Percentiles rank a stretch among this genome's conserved stretches.
Conservation (phyloP, 2,329 filamentous ascomycete genomes). For the Diplodia sapinea region DNA sequence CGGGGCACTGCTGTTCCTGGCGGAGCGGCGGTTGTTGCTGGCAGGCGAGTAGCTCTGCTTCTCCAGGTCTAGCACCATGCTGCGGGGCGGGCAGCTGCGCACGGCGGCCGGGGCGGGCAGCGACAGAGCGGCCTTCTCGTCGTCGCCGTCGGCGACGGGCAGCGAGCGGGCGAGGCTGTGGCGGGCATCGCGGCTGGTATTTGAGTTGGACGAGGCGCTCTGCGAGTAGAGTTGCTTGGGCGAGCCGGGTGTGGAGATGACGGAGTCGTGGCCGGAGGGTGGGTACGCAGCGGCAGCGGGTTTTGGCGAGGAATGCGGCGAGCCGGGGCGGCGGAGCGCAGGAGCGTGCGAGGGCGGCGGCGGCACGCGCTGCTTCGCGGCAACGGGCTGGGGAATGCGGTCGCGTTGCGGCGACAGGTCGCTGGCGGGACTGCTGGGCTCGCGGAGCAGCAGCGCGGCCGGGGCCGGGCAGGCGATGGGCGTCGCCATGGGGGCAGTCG, state of each 20-base stretch:
- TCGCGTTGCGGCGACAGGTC: slow-evolving; percentile 21
- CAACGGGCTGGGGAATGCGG: slow-evolving; percentile 27
- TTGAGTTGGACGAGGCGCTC: slow-evolving; percentile 41
- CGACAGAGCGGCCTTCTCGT: slow-evolving; percentile 32
- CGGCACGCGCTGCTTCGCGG: slow-evolving; percentile 32
- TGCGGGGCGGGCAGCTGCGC: slow-evolving; percentile 4
- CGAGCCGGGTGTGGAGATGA: slow-evolving; percentile 46
- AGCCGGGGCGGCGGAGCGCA: slow-evolving; percentile 32
- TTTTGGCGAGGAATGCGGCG: slow-evolving; percentile 29
- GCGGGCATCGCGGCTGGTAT: slow-evolving; percentile 38
- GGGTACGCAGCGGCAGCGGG: slow-evolving; percentile 19
- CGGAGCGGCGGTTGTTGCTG: slow-evolving; percentile 35
- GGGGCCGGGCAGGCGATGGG: slow-evolving; percentile 36
- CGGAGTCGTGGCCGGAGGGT: slow-evolving; percentile 42
- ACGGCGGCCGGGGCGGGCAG: slow-evolving; percentile 28
- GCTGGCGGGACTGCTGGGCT: slow-evolving; percentile 31
- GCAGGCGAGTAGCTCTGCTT: slow-evolving; percentile 39
- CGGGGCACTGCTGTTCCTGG: slow-evolving; percentile 37
- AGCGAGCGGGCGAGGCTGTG: slow-evolving; percentile 34
- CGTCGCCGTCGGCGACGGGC: slow-evolving; percentile 35
- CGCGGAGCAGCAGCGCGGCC: slow-evolving; percentile 3
- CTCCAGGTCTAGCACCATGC: slow-evolving; percentile 42
- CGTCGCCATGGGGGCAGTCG: slow-evolving; percentile 29
- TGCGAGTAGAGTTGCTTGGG: slow-evolving; percentile 43
- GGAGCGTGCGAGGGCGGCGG: slow-evolving; percentile 39